Conservation (phyloP, 1,139 yeast species). For the Arxiozyma heterogenica region DNA sequence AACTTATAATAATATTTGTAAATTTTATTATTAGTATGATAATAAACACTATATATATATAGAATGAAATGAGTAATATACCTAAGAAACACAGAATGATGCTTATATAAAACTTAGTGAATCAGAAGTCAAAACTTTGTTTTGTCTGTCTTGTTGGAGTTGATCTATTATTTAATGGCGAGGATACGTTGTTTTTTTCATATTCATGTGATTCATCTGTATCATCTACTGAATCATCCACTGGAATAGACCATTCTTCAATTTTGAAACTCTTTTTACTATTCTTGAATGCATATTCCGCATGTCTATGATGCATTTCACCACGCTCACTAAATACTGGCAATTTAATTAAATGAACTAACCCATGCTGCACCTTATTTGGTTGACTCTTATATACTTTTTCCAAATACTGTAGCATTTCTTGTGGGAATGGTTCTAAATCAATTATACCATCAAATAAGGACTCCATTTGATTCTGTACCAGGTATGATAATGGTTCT, state of each 20-base stretch:
- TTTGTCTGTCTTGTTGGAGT: background rate
- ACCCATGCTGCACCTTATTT: slow-evolving; percentile 75
- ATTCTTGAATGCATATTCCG: slow-evolving; percentile 81
- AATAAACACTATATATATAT: no score
- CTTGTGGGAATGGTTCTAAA: slow-evolving; percentile 77
- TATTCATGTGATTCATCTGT: background rate
- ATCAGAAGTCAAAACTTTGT: background rate
- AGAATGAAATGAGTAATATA: background rate
- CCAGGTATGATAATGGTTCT: slow-evolving; percentile 47
- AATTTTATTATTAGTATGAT: no score
- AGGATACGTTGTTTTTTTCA: background rate
- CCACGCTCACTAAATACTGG: slow-evolving; percentile 73
- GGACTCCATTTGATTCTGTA: slow-evolving; percentile 45
- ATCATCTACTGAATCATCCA: slow-evolving; percentile 47
- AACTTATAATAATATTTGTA: no score
- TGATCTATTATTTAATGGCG: background rate
- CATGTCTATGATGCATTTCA: slow-evolving; percentile 61
- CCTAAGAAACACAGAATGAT: background rate
- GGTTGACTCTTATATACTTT: slow-evolving; percentile 53
- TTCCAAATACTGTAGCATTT: slow-evolving; percentile 56
- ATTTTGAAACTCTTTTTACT: slow-evolving; percentile 77
- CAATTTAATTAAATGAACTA: slow-evolving; percentile 63
- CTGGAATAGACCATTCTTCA: slow-evolving; percentile 92
- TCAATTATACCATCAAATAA: slow-evolving; percentile 63
- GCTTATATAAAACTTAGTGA: background rate